These are phyloP conservation scores for Solanum pimpinellifolium DNA, from an alignment of 257 asterid species.

Conservation along the genomic window DNA sequence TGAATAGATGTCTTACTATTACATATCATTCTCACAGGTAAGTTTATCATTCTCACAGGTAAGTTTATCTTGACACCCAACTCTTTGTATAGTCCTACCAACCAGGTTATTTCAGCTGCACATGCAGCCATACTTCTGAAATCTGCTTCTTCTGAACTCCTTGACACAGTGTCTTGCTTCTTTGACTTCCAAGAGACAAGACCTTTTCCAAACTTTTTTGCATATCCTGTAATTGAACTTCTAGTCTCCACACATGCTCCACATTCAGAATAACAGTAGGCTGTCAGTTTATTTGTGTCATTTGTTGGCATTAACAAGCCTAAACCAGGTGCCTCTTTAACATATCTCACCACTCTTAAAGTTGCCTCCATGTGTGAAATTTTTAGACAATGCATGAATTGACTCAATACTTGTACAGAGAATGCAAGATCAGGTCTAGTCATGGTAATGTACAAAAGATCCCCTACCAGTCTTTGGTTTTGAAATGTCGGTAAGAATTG, in stretches of 20 bases:
- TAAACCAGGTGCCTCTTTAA: too few species aligned
- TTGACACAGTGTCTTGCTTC: too few species aligned
- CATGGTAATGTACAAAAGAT: not conserved
- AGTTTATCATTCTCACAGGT: too few species aligned
- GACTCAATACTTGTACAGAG: not conserved
- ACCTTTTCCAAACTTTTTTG: not conserved
- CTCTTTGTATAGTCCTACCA: not conserved
- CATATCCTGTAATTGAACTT: not conserved
- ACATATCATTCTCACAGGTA: not conserved
- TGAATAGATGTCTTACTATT: not conserved
- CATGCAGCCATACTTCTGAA: not conserved
- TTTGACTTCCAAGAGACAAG: not conserved
- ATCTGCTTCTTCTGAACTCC: not conserved
- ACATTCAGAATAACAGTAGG: not conserved
- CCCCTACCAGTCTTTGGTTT: not conserved
- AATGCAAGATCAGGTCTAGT: not conserved
- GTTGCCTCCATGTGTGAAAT: not conserved
- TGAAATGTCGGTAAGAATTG: not conserved
- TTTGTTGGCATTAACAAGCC: not conserved
- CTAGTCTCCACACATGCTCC: not conserved
- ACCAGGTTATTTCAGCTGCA: not conserved
- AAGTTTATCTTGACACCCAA: too few species aligned
- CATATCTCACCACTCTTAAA: too few species aligned
- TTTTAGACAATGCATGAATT: not conserved
- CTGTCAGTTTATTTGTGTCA: not conserved